Evolutionary conservation across 2,329 filamentous ascomycete species (phyloP), one percentile per base, ranked within the genome.

Genomic region (Pezicula radicicola): DNA sequence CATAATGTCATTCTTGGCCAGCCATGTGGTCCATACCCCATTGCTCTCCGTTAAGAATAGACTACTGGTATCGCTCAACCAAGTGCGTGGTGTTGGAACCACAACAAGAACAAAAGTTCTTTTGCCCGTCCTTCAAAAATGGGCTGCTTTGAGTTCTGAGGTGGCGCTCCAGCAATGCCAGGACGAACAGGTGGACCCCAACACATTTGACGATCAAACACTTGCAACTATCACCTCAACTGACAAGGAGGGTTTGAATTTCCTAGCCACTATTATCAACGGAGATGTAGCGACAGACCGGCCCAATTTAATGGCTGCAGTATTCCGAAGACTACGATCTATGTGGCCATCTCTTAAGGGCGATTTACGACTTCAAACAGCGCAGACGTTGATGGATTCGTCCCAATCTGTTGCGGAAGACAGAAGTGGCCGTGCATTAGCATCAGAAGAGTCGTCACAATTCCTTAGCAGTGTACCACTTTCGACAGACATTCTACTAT

Each of bases 301-400:
- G 73, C 48, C 72, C 72, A 28, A 57, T n/a, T 76, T 95, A 41
- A 72, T 86, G 15, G 72, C 75, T 19, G 79, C 83, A 30, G 80
- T 86, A 21, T 93, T 95, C 64, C 73, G 77, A 40, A 84, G 87
- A 36, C 74, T 96, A 19, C 78, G 80, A 52, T 76, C 81, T 53
- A 80, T 93, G 55, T 97, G 91, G 91, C 67, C 81, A 3, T 78
- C 76, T 0, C 80, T 92, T 73, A 91, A 88, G 65, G 74, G 78
- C 6, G 80, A 86, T 12, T 71, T 78, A 18, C 84, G 81, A 62
- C 74, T 79, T 16, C 72, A 78, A 9, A 75, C 84, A 18, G 85
- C 86, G 6, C 76, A 83, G 55, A 77, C 77, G 55, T 75, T 92
- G 62, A 72, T 92, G 12, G 77, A 83, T 35, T 70, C 87, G 39